Percentiles rank a stretch among this genome's conserved stretches.
Conservation (phyloP, 2,329 filamentous ascomycete genomes). For the Penicillium sclerotiorum region DNA sequence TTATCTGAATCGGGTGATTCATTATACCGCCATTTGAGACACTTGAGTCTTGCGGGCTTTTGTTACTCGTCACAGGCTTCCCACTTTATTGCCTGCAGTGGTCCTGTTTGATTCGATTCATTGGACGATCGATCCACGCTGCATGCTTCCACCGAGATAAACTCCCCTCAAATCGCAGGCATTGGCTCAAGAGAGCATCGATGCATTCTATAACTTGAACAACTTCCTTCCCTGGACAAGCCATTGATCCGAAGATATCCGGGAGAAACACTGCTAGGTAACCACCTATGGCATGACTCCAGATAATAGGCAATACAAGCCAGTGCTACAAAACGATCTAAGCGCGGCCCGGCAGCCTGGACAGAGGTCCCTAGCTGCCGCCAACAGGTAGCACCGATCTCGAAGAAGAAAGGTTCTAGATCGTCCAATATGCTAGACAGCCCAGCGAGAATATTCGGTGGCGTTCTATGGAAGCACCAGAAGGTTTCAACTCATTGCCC, state of each 20-base stretch:
- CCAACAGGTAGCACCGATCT: slow-evolving; percentile 8
- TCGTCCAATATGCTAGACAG: background rate
- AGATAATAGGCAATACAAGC: slow-evolving; percentile 9
- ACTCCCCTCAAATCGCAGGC: background rate
- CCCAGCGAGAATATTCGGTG: slow-evolving; percentile 19
- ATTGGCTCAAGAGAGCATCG: background rate
- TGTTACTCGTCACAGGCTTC: background rate
- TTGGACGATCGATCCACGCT: slow-evolving; percentile 5
- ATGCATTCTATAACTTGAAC: too few species aligned
- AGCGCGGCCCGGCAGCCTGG: slow-evolving; percentile 20
- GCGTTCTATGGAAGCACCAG: slow-evolving; percentile 10
- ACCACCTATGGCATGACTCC: slow-evolving; percentile 15
- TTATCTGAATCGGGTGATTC: background rate
- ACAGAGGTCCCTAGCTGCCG: slow-evolving; percentile 16
- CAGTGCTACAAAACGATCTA: slow-evolving; percentile 16
- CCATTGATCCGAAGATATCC: slow-evolving; percentile 5
- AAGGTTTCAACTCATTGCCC: background rate
- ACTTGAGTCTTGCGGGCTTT: background rate
- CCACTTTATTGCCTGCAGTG: slow-evolving; percentile 6
- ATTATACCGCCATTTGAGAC: slow-evolving; percentile 9
- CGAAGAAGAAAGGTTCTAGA: slow-evolving; percentile 16
- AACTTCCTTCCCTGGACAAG: slow-evolving; percentile 22
- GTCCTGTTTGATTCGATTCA: slow-evolving; percentile 9
- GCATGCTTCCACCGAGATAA: slow-evolving; percentile 5
- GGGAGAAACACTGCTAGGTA: slow-evolving; percentile 16